Evolutionary conservation across 768 basidiomycete genomes (phyloP).

Genomic region (Jaapia argillacea): DNA sequence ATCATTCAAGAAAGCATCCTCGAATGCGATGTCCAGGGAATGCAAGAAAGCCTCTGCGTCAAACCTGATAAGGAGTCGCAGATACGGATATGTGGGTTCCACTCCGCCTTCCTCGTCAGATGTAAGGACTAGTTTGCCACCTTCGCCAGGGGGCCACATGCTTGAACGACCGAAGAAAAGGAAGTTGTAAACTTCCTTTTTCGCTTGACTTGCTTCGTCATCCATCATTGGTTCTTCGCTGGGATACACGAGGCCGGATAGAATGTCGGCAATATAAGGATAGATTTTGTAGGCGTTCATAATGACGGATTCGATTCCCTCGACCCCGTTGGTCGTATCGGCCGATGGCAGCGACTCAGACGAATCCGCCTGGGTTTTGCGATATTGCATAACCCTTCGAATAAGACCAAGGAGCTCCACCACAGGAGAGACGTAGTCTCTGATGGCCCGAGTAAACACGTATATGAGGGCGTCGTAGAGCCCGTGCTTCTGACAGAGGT

Average conservation of each 20-base stretch:
- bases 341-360: conserved; percentile 9
- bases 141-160: conserved; percentile 67
- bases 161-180: conserved; percentile 76
- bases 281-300: conserved; percentile 87
- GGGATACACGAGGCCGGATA: conserved; percentile 83
- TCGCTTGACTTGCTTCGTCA: conserved; percentile 60
- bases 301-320: conserved; percentile 43
- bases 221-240: conserved; percentile 61
- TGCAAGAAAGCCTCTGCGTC: conserved; percentile 94
- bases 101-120: conserved; percentile 61
- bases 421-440: conserved; percentile 83
- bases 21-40: conserved; percentile 88
- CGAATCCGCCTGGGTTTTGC: conserved; percentile 22
- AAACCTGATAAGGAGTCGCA: conserved; percentile 72
- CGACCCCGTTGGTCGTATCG: conserved; percentile 19
- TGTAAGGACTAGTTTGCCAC: conserved; percentile 66
- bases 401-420: conserved; percentile 78
- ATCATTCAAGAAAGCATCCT: conserved; percentile 85
- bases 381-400: conserved; percentile 50
- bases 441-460: conserved; percentile 81
- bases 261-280: conserved; percentile 71
- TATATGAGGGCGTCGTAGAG: conserved; percentile 94
- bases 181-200: conserved; percentile 68
- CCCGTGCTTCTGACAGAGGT: conserved; percentile 69
- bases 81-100: conserved; percentile 87